phyloP scores from a whole-genome alignment of 2,329 filamentous ascomycete species.

The Chrysosporium keratinophilum region DNA sequence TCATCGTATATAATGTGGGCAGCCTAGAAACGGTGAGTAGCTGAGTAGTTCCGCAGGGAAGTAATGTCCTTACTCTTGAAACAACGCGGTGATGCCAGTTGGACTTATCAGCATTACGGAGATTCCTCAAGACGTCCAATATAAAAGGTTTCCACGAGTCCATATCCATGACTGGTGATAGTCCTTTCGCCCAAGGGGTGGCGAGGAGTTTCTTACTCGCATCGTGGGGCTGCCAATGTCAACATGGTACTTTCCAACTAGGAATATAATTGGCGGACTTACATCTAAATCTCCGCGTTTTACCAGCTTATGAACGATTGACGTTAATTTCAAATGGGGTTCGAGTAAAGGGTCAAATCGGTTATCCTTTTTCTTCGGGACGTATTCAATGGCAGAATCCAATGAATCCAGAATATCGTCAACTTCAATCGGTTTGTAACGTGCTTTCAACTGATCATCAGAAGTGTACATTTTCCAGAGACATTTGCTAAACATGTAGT shows the following conservation, averaged over 20 bases:
- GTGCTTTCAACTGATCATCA: slow-evolving; percentile 33
- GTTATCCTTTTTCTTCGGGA: slow-evolving; percentile 51
- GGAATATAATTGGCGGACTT: slow-evolving; percentile 15
- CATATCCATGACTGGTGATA: slow-evolving; percentile 40
- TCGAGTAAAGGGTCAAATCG: slow-evolving; percentile 69
- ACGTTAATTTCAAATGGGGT: slow-evolving; percentile 84
- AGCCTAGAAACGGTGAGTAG: slow-evolving; percentile 28
- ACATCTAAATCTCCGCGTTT: slow-evolving; percentile 38
- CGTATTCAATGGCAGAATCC: slow-evolving; percentile 48
- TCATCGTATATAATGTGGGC: slow-evolving; percentile 54
- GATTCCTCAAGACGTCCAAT: slow-evolving; percentile 46
- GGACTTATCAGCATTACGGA: slow-evolving; percentile 68
- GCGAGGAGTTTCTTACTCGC: slow-evolving; percentile 43
- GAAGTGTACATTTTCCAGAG: slow-evolving; percentile 59
- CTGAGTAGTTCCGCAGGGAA: slow-evolving; percentile 19
- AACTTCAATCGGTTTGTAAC: slow-evolving; percentile 26
- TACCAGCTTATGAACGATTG: slow-evolving; percentile 72
- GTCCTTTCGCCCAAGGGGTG: slow-evolving; percentile 47
- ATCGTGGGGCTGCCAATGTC: slow-evolving; percentile 37
- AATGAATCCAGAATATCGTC: slow-evolving; percentile 48
- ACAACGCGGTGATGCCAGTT: slow-evolving; percentile 95
- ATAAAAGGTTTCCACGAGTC: slow-evolving; percentile 53
- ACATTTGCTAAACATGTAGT: slow-evolving; percentile 62
- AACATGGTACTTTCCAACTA: slow-evolving; percentile 20
- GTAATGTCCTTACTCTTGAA: slow-evolving; percentile 51